Conservation (phyloP, 495 filamentous ascomycete genomes). For the Tricharina praecox region DNA sequence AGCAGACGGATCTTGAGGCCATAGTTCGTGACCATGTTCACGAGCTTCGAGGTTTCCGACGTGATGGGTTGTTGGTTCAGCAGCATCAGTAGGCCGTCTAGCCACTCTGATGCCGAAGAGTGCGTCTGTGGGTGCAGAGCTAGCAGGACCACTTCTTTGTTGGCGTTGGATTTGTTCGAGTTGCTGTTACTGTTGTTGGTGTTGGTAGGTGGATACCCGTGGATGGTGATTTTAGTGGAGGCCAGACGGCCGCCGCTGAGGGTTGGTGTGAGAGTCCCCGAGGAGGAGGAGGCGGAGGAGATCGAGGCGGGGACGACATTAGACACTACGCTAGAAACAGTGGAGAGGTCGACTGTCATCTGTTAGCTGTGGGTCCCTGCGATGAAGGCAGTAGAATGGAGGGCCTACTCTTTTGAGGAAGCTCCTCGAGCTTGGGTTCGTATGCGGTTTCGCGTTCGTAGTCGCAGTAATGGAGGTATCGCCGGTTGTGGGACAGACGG, state of each 20-base stretch:
- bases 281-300: constrained; percentile 30
- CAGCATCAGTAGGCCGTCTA: constrained; percentile 89
- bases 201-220: constrained; percentile 44
- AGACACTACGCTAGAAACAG: constrained; percentile 80
- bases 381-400: neutral
- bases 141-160: constrained; percentile 48
- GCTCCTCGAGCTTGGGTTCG: constrained; percentile 53
- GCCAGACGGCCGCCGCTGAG: constrained; percentile 31
- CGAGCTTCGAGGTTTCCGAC: constrained; percentile 78
- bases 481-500: constrained; percentile 77
- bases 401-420: constrained; percentile 55
- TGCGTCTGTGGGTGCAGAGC: constrained; percentile 68
- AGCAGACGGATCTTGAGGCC: constrained; percentile 83
- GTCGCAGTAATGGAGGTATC: constrained; percentile 81
- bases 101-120: constrained; percentile 81
- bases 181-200: constrained; percentile 25
- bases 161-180: constrained; percentile 25
- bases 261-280: constrained; percentile 33
- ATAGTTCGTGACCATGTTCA: constrained; percentile 70
- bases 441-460: constrained; percentile 48
- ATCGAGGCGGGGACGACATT: constrained; percentile 50
- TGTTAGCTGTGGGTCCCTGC: neutral
- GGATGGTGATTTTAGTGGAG: constrained; percentile 79
- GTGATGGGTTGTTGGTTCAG: constrained; percentile 92
- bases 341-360: constrained; percentile 57